phyloP scores from a whole-genome alignment of 495 filamentous ascomycete genomes.

The Penicillium egyptiacum region DNA sequence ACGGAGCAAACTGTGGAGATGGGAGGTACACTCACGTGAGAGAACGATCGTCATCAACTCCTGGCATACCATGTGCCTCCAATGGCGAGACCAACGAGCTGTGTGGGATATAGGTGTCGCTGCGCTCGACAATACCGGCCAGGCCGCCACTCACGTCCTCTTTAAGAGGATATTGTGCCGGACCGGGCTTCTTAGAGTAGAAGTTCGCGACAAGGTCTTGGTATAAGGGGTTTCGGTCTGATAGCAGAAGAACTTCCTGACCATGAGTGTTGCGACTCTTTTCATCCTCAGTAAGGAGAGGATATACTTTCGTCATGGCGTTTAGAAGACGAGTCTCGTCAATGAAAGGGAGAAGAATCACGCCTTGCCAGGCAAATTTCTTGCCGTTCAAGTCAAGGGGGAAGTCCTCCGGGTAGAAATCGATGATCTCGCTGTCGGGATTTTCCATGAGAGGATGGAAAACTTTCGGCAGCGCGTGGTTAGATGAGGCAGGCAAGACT shows the following conservation, averaged over 20 bases:
- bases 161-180: slow-evolving; percentile 65
- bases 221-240: slow-evolving; percentile 77
- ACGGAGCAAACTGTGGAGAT: slow-evolving; percentile 12
- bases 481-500: slow-evolving; percentile 87
- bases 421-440: slow-evolving; percentile 83
- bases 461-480: slow-evolving; percentile 81
- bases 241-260: slow-evolving; percentile 78
- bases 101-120: slow-evolving; percentile 75
- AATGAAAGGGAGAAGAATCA: slow-evolving; percentile 92
- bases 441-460: slow-evolving; percentile 89
- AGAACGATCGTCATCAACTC: slow-evolving; percentile 78
- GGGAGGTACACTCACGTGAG: slow-evolving; percentile 61
- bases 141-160: slow-evolving; percentile 72
- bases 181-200: slow-evolving; percentile 83
- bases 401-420: slow-evolving; percentile 97
- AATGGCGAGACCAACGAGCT: slow-evolving; percentile 65
- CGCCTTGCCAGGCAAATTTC: slow-evolving; percentile 98
- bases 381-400: slow-evolving; percentile 93
- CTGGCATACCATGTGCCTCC: slow-evolving; percentile 63
- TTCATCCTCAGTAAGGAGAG: slow-evolving; percentile 76
- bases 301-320: slow-evolving; percentile 82
- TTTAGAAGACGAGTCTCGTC: slow-evolving; percentile 82
- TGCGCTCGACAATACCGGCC: slow-evolving; percentile 76
- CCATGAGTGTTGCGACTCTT: slow-evolving; percentile 75
- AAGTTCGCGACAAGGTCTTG: slow-evolving; percentile 77